Evolutionary conservation across 306 rosid genomes (phyloP), one percentile per base, ranked within the genome.

Genomic region (Dicorynia guianensis): DNA sequence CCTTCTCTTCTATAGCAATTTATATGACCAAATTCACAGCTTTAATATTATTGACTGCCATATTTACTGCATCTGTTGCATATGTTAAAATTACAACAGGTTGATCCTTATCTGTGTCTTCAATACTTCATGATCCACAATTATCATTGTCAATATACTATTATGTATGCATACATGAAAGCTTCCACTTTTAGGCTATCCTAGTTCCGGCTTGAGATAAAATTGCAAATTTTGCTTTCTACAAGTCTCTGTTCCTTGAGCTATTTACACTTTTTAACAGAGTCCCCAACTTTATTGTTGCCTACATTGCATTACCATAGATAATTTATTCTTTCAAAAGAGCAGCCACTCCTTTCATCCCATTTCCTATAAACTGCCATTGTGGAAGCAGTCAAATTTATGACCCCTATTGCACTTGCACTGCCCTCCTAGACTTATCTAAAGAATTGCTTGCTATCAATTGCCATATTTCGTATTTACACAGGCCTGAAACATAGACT

Each of bases 161-260:
- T 71, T 25, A 56, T 56, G 20, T 58, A 71, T 43, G 30, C 43
- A 25, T 7, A 57, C 11, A 42, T n/a, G 36, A 43, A 20, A 52
- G 30, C 36, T 13, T 43, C 56, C 30, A 20, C 19, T 7, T 54
- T 6, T 18, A 40, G 33, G 42, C 52, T 69, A 15, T 69, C 49
- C 49, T 15, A 55, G 34, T 54, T 39, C 75, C 52, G 11, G 11
- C 20, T 48, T 42, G n/a, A 30, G 48, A 8, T 48, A 64, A 4
- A 43, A 11, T 33, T 15, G 44, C 18, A 67, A 67, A 48, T 43
- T 67, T 10, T 7, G 11, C 12, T 35, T 30, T 50, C 62, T 35
- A 69, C 35, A 36, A 50, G 10, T 69, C 49, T 69, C 18, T 60
- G 35, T 46, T 12, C 15, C 71, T 66, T 66, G 40, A 14, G 47